phyloP scores from a whole-genome alignment of 2,329 filamentous ascomycete genomes.

The Zasmidium citrigriseum region DNA sequence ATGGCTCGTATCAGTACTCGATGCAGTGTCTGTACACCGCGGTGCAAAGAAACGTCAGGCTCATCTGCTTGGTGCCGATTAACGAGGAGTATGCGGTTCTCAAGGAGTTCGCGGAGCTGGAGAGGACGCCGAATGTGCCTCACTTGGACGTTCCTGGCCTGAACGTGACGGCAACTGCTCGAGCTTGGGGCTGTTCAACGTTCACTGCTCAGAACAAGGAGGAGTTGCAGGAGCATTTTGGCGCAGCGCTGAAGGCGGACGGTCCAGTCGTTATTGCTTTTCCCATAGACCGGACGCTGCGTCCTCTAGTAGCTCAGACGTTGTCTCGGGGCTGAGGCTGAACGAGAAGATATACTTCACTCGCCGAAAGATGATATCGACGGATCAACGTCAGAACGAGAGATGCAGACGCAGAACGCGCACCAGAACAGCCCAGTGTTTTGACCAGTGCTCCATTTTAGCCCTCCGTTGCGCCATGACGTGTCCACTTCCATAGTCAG shows the following conservation, averaged over 20 bases:
- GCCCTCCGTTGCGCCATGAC: too few species aligned
- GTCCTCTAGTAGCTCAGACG: background rate
- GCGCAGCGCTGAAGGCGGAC: background rate
- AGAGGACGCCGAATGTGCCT: constrained; percentile 5
- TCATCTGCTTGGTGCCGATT: constrained; percentile 5
- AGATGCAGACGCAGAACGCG: too few species aligned
- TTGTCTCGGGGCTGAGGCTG: background rate
- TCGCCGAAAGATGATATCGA: background rate
- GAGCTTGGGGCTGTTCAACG: constrained; percentile 1
- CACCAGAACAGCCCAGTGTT: too few species aligned
- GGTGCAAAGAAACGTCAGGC: background rate
- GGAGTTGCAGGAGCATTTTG: background rate
- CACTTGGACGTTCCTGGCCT: constrained; percentile 5
- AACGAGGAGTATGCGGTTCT: constrained; percentile 9
- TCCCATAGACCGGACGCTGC: background rate
- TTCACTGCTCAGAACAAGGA: background rate
- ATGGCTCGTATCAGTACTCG: constrained; percentile 8
- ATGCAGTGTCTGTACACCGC: constrained; percentile 6
- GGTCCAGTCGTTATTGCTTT: background rate
- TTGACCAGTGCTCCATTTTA: too few species aligned
- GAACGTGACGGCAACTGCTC: background rate
- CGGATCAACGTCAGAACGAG: too few species aligned
- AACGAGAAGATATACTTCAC: background rate
- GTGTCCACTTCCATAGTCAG: too few species aligned
- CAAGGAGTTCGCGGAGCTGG: constrained; percentile 8